Evolutionary conservation across 306 rosid species (phyloP).

Genomic region (Morella rubra): DNA sequence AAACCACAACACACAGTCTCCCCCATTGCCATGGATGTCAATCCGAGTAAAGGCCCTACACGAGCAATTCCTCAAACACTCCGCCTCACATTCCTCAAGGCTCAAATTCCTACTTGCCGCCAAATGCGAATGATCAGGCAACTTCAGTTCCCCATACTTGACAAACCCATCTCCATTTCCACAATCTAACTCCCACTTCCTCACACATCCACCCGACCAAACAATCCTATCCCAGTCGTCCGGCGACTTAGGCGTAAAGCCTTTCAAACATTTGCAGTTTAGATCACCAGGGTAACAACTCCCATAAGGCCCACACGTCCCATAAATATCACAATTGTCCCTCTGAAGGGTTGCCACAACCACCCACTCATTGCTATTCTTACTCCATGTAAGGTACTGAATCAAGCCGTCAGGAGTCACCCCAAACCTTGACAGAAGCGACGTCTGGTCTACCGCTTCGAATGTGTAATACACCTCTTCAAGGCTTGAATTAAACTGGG

Average conservation of each 20-base stretch:
- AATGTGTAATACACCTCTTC: slow-evolving; percentile 24
- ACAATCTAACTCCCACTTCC: slow-evolving; percentile 23
- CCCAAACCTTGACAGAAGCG: slow-evolving; percentile 16
- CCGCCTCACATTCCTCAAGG: slow-evolving; percentile 18
- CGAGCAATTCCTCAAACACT: slow-evolving; percentile 29
- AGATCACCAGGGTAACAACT: slow-evolving; percentile 9
- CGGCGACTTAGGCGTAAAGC: slow-evolving; percentile 29
- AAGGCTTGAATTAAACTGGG: slow-evolving; percentile 16
- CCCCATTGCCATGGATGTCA: slow-evolving; percentile 25
- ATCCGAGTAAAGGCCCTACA: slow-evolving; percentile 21
- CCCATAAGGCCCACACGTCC: slow-evolving; percentile 25
- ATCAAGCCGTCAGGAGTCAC: slow-evolving; percentile 17
- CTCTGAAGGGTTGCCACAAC: not conserved
- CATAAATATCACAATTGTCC: slow-evolving; percentile 28
- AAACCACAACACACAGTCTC: slow-evolving; percentile 33
- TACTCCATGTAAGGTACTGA: slow-evolving; percentile 2
- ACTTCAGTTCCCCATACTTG: slow-evolving; percentile 16
- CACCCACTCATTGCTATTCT: slow-evolving; percentile 9
- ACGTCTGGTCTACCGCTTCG: not conserved
- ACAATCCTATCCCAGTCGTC: slow-evolving; percentile 26
- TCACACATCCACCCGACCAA: slow-evolving; percentile 25
- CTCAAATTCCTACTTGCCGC: slow-evolving; percentile 5
- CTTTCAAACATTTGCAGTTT: slow-evolving; percentile 22
- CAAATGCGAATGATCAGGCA: slow-evolving; percentile 27
- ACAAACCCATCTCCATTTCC: slow-evolving; percentile 31